Evolutionary conservation across 2,329 filamentous ascomycete species (phyloP).

Genomic region (Trichophyton benhamiae): DNA sequence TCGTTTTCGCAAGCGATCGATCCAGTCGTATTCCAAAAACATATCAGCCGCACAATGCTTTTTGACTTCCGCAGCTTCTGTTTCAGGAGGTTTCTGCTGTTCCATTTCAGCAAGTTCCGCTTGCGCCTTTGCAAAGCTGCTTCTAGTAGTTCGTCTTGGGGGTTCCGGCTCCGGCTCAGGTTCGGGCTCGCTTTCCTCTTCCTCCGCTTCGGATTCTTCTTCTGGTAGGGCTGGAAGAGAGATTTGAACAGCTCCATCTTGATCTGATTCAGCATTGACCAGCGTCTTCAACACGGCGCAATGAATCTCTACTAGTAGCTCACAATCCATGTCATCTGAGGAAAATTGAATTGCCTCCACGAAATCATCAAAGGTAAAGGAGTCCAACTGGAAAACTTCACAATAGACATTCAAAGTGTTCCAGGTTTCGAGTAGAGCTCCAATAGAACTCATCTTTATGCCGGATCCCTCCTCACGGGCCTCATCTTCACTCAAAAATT

Average conservation of each 20-base stretch:
- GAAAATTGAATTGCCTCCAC: conserved; percentile 73
- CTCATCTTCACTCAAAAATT: conserved; percentile 56
- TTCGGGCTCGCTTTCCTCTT: conserved; percentile 47
- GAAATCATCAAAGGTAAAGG: conserved; percentile 95
- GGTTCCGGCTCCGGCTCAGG: conserved; percentile 61
- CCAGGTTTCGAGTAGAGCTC: conserved; percentile 79
- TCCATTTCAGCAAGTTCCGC: conserved; percentile 55
- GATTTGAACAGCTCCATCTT: conserved; percentile 65
- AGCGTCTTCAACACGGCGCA: conserved; percentile 82
- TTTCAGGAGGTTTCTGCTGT: conserved; percentile 41
- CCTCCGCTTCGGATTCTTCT: conserved; percentile 53
- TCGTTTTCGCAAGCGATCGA: conserved; percentile 67
- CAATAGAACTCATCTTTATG: conserved; percentile 77
- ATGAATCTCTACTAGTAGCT: conserved; percentile 81
- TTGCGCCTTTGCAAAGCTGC: conserved; percentile 72
- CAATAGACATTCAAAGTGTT: conserved; percentile 97
- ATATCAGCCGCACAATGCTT: conserved; percentile 56
- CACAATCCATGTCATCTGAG: conserved; percentile 60
- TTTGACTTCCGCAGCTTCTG: conserved; percentile 22
- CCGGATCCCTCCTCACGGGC: conserved; percentile 17
- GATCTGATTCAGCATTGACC: conserved; percentile 58
- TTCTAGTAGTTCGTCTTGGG: conserved; percentile 62
- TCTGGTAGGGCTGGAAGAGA: conserved; percentile 62
- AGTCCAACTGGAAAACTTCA: conserved; percentile 85
- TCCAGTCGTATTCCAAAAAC: conserved; percentile 64